These are phyloP conservation scores for Psidium friedrichsthalianum DNA, from an alignment of 345 rosid genomes.

Conservation along the genomic window DNA sequence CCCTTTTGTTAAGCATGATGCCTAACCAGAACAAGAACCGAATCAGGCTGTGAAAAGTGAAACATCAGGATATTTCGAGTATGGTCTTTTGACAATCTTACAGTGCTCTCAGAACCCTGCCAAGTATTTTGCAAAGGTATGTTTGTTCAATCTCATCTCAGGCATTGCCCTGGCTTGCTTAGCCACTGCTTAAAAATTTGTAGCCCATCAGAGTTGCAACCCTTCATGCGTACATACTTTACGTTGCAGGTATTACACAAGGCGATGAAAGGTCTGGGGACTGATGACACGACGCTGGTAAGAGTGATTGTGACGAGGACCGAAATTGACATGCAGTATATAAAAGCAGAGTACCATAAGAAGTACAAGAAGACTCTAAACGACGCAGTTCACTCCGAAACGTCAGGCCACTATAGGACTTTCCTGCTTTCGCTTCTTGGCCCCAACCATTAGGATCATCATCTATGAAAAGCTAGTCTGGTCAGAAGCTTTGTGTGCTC, in stretches of 20 bases:
- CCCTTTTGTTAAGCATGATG: not conserved
- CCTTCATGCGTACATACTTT: not conserved
- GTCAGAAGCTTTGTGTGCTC: not conserved
- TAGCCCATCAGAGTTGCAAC: not conserved
- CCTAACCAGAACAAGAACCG: not conserved
- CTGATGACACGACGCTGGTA: conserved; percentile 37
- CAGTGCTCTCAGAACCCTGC: conserved; percentile 48
- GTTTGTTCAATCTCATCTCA: not conserved
- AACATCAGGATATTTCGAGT: conserved; percentile 49
- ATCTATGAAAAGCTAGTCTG: not conserved
- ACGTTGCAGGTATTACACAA: conserved; percentile 29
- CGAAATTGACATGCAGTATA: conserved; percentile 65
- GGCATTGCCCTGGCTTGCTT: not conserved
- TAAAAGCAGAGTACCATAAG: conserved; percentile 49
- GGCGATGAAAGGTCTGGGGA: conserved; percentile 67
- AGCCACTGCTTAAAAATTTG: not conserved
- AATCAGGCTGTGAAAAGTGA: conserved; percentile 50
- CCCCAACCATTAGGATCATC: conserved; percentile 16
- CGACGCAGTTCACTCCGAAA: conserved; percentile 53
- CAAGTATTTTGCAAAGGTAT: conserved; percentile 45
- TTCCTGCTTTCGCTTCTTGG: conserved; percentile 63
- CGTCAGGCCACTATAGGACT: conserved; percentile 50
- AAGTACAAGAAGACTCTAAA: conserved; percentile 47
- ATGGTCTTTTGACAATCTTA: conserved; percentile 40
- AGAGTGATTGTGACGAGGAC: conserved; percentile 58